Evolutionary conservation across 306 rosid species (phyloP), one percentile per base, ranked within the genome.

Genomic region (Cucumis hystrix): DNA sequence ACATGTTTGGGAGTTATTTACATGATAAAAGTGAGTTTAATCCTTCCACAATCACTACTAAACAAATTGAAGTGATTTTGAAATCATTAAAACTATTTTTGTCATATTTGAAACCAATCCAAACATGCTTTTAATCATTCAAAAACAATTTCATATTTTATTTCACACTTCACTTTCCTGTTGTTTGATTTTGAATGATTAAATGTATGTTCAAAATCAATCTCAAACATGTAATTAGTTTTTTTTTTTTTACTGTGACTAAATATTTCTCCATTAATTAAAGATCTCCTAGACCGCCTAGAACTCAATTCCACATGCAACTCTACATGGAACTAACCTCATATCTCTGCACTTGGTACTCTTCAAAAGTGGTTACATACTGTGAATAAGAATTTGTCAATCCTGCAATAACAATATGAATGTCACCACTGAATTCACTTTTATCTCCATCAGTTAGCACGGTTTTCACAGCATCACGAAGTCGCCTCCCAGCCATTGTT

Each of bases 401-500:
- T 67, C 95, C 91, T 30, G 98, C 94, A 83, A 94, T 81, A 69
- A 94, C 95, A 79, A 94, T 84, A 45, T 89, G 91, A 82, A 85
- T 55, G 52, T 84, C 79, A 60, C 77, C 74, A 58, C 78, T 80
- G 58, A 85, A 86, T 28, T 81, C 88, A 61, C 83, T 85, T 62
- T 60, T 72, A 66, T 63, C 60, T 37, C 79, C 79, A 65, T 68
- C 75, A 23, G 83, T 83, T 40, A 94, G 89, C 76, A 82, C 89
- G 0, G 83, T 78, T 87, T 79, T 90, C 82, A 94, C 97, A 60
- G 96, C 93, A 84, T 94, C 91, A 17, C 96, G 96, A 41, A 94
- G 96, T 47, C 89, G 96, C 86, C 97, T 87, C 40, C 98, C 97
- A 66, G 98, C 98, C 98, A 94, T 94, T 74, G 97, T 90, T 16